Percentiles rank a stretch among this genome's conserved stretches.
These are phyloP conservation scores for Candolleomyces eurysporus DNA, from an alignment of 768 basidiomycete genomes.

Conservation along the genomic window DNA sequence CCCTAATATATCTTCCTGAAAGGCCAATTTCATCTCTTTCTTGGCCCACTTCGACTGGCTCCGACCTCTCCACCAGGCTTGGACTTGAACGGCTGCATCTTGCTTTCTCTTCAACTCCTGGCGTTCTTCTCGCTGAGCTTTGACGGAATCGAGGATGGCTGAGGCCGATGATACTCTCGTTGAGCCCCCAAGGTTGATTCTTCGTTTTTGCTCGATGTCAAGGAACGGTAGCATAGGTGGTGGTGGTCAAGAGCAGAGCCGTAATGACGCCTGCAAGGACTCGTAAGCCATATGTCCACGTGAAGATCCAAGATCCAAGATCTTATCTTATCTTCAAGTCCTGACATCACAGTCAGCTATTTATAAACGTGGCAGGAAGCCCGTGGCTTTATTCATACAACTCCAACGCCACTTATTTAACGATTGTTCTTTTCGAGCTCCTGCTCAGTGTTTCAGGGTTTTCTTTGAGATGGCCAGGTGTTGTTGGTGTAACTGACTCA, in stretches of 20 bases:
- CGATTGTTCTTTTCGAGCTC: no score
- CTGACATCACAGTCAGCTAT: no score
- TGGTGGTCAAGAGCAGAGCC: not conserved
- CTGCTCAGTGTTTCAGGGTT: no score
- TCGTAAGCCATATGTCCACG: not conserved
- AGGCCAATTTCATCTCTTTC: slow-evolving; percentile 41
- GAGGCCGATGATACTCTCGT: slow-evolving; percentile 42
- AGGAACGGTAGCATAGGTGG: slow-evolving; percentile 39
- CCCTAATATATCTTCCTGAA: slow-evolving; percentile 51
- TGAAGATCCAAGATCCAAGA: not conserved
- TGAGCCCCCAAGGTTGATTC: slow-evolving; percentile 70
- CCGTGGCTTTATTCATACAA: no score
- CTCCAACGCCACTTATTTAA: no score
- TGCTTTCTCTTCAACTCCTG: slow-evolving; percentile 50
- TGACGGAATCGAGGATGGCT: slow-evolving; percentile 61
- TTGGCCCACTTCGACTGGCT: slow-evolving; percentile 40
- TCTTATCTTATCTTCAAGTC: not conserved
- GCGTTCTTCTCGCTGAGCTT: slow-evolving; percentile 59
- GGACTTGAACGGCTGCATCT: slow-evolving; percentile 60
- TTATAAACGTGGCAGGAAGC: no score
- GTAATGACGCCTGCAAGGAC: not conserved
- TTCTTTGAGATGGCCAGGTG: no score
- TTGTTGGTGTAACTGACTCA: no score
- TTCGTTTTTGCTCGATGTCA: slow-evolving; percentile 51
- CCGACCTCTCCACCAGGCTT: slow-evolving; percentile 70